Percentiles rank a stretch among this genome's conserved stretches.
These are phyloP conservation scores for Sungouiozyma ichnusensis DNA, from an alignment of 805 yeast genomes.

Conservation along the genomic window DNA sequence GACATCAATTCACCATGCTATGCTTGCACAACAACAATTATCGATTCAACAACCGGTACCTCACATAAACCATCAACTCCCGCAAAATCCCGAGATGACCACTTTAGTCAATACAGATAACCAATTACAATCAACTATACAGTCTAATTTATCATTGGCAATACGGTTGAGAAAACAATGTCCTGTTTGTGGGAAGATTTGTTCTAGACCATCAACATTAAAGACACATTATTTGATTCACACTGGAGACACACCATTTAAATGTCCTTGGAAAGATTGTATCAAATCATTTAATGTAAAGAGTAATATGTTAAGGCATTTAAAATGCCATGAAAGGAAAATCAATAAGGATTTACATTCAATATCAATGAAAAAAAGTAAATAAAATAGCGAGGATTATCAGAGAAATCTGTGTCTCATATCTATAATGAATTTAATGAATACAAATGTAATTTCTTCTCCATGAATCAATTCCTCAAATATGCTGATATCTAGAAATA, in stretches of 20 bases:
- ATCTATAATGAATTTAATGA: not conserved
- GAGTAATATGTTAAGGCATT: slow-evolving; percentile 74
- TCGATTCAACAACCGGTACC: not conserved
- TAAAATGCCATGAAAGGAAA: slow-evolving; percentile 47
- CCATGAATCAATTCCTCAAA: too few species aligned
- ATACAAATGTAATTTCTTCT: too few species aligned
- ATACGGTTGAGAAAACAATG: slow-evolving; percentile 30
- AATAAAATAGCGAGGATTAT: not conserved
- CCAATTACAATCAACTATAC: slow-evolving; percentile 1
- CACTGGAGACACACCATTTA: slow-evolving; percentile 69
- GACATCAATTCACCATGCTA: not conserved
- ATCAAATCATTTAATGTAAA: slow-evolving; percentile 62
- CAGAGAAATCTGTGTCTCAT: not conserved
- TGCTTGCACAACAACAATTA: not conserved
- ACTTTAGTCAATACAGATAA: not conserved
- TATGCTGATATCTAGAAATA: too few species aligned
- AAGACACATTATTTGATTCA: slow-evolving; percentile 74
- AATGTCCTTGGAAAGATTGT: slow-evolving; percentile 56
- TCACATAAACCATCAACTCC: not conserved
- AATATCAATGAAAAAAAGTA: slow-evolving; percentile 1
- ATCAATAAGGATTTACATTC: not conserved
- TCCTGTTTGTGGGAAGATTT: slow-evolving; percentile 57
- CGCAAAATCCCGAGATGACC: not conserved
- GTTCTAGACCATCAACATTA: slow-evolving; percentile 73
- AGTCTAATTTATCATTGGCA: slow-evolving; percentile 7